phyloP scores from a whole-genome alignment of 177 flowering plant genomes.

The Vitis hybrid region DNA sequence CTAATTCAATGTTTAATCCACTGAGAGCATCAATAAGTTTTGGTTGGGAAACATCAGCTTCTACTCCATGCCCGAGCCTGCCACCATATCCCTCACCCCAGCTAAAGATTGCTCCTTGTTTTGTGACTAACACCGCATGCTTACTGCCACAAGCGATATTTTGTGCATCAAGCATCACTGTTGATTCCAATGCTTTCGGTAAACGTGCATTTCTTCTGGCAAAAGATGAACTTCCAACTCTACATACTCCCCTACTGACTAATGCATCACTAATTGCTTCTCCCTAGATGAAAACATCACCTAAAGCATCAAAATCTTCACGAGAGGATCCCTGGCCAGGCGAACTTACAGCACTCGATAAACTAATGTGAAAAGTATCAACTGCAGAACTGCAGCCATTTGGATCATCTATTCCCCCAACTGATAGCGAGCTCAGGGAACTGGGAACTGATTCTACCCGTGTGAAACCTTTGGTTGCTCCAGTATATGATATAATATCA shows the following conservation, averaged over 20 bases:
- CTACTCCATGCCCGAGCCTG: constrained; percentile 48
- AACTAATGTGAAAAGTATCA: constrained; percentile 35
- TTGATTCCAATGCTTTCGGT: constrained; percentile 40
- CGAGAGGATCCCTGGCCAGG: constrained; percentile 40
- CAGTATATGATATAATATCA: constrained; percentile 27
- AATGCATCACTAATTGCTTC: constrained; percentile 37
- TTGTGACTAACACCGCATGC: constrained; percentile 43
- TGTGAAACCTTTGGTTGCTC: constrained; percentile 19
- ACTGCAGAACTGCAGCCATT: constrained; percentile 20
- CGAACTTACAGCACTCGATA: constrained; percentile 40
- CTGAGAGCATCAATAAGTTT: constrained; percentile 30
- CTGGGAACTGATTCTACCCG: constrained; percentile 15
- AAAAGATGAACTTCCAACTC: constrained; percentile 15
- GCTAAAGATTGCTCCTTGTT: constrained; percentile 37
- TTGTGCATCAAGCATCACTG: constrained; percentile 33
- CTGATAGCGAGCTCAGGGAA: constrained; percentile 24
- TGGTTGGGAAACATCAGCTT: constrained; percentile 35
- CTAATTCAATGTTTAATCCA: constrained; percentile 28
- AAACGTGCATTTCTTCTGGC: constrained; percentile 24
- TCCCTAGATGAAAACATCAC: constrained; percentile 46
- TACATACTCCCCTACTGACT: constrained; percentile 26
- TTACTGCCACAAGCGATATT: constrained; percentile 40
- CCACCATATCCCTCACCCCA: constrained; percentile 53
- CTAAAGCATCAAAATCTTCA: constrained; percentile 33
- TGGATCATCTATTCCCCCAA: constrained; percentile 26